Percentiles rank a stretch among this genome's conserved stretches.
These are phyloP conservation scores for Basidiobolus meristosporus DNA, from an alignment of 371 early-diverging fungal genomes.

Conservation along the genomic window DNA sequence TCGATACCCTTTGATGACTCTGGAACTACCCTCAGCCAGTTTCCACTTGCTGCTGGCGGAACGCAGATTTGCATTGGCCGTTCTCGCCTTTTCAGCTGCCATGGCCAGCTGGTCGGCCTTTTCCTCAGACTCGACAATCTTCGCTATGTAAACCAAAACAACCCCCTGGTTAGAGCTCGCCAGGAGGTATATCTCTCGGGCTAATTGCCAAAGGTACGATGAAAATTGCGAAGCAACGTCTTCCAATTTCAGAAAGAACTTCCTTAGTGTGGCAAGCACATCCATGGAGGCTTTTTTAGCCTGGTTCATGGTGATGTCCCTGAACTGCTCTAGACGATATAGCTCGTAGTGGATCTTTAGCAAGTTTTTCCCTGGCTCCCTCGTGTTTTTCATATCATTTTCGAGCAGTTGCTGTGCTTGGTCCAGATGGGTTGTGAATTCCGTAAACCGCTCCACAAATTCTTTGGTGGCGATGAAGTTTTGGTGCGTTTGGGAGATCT, in stretches of 20 bases:
- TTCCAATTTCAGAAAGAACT: constrained; percentile 70
- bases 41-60: constrained; percentile 21
- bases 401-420: constrained; percentile 44
- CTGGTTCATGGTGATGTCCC: constrained; percentile 60
- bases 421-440: constrained; percentile 59
- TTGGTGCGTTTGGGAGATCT: constrained; percentile 78
- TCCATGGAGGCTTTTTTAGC: constrained; percentile 54
- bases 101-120: constrained; percentile 56
- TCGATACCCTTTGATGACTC: constrained; percentile 50
- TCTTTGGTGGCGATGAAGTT: constrained; percentile 80
- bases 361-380: constrained; percentile 47
- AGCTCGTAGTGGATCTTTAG: constrained; percentile 74
- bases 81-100: constrained; percentile 29
- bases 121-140: constrained; percentile 85
- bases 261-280: constrained; percentile 54
- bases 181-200: constrained; percentile 54
- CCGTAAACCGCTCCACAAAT: constrained; percentile 66
- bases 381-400: constrained; percentile 40
- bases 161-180: constrained; percentile 41
- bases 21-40: constrained; percentile 27
- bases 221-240: constrained; percentile 61
- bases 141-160: constrained; percentile 62
- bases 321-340: constrained; percentile 70
- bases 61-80: constrained; percentile 21
- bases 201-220: constrained; percentile 63